phyloP scores from a whole-genome alignment of 306 rosid genomes.

The Corylus americana region DNA sequence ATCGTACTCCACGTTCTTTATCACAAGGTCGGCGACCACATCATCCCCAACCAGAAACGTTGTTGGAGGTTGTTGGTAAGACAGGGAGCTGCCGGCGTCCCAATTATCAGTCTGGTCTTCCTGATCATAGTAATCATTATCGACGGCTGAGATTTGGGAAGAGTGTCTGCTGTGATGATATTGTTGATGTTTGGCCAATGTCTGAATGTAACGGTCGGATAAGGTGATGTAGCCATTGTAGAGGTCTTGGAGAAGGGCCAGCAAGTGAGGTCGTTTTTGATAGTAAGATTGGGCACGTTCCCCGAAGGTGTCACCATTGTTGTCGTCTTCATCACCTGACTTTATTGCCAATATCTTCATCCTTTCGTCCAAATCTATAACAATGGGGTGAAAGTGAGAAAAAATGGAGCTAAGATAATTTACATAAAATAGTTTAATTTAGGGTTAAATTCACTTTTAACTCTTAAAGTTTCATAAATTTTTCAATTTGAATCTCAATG shows the following conservation, averaged over 20 bases:
- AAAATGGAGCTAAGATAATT: too few species aligned
- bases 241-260: slow-evolving; percentile 70
- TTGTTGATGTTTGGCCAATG: slow-evolving; percentile 46
- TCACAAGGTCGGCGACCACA: slow-evolving; percentile 68
- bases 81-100: slow-evolving; percentile 75
- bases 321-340: slow-evolving; percentile 42
- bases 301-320: slow-evolving; percentile 65
- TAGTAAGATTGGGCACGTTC: slow-evolving; percentile 92
- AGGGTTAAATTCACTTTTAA: too few species aligned
- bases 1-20: slow-evolving; percentile 70
- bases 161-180: slow-evolving; percentile 42
- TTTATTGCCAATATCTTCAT: slow-evolving; percentile 55
- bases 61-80: slow-evolving; percentile 51
- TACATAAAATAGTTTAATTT: too few species aligned
- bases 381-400: neutral
- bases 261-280: slow-evolving; percentile 82
- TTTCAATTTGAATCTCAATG: too few species aligned
- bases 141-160: slow-evolving; percentile 54
- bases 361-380: slow-evolving; percentile 82
- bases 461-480: too few species aligned
- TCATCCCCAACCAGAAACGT: slow-evolving; percentile 34
- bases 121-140: slow-evolving; percentile 48
- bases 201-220: slow-evolving; percentile 74
- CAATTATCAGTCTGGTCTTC: slow-evolving; percentile 61
- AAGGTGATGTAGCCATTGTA: slow-evolving; percentile 81